Base-by-base conservation (phyloP, 2,329 filamentous ascomycete genomes). In the Xylariales sp. region DNA sequence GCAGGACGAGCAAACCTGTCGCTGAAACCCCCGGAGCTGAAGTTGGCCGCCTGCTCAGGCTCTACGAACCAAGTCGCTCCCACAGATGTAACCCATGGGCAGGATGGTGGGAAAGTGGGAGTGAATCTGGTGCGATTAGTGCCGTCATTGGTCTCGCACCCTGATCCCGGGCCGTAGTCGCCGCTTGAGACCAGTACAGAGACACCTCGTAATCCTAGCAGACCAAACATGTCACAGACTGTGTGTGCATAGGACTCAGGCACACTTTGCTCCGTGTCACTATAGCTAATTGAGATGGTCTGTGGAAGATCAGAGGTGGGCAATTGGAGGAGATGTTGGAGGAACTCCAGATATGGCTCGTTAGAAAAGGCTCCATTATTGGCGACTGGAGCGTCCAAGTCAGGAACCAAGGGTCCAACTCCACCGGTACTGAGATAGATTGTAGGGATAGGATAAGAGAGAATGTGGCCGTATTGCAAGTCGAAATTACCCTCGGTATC, bases 141-240 rank as follows among this genome's bases (percentile, higher is more conserved):
- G 30, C 75, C 74, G 40, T 78, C 73, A 48, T 78, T 80, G 30
- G 65, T 67, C 39, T 67, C 57, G 53, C 76, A 79, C 2, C 61
- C 50, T 24, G 44, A 49, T 20, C 54, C 53, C 3, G 50, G 47
- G 30, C 53, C 49, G 67, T 2, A 70, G 64, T 56, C 53, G 33
- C 53, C 53, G 2, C 51, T 54, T 11, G 46, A 47, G 24, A 55
- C 48, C 10, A 56, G 32, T 11, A 56, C 46, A 0, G 50, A 54
- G 5, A 82, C 71, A 13, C 82, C 82, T 29, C 81, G 76, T 2
- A 77, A 73, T n/a, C 79, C 81, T 23, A 85, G 75, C 48, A 82
- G 72, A 32, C 73, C 76, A 49, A 83, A 80, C 45, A 79, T 65
- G 44, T 74, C 69, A 63, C 82, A 86, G 12, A 82, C 77, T 35